phyloP scores from a whole-genome alignment of 176 grass and related monocot genomes.

The Bonia amplexicaulis region DNA sequence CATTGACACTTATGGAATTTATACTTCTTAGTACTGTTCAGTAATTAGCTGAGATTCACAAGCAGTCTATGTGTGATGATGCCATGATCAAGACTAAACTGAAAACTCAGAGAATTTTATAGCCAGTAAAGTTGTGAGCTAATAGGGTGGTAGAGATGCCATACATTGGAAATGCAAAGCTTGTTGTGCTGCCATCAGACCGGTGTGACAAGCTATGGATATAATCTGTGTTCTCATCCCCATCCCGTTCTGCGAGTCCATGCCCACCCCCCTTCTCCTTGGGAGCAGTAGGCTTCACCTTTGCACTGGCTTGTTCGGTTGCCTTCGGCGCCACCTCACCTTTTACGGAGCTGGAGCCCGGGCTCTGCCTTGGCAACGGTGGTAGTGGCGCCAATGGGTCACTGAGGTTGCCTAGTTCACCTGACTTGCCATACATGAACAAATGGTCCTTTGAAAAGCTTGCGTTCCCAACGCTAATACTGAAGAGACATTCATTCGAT shows the following conservation, averaged over 20 bases:
- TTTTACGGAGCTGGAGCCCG: background rate
- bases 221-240: background rate
- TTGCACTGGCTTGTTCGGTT: background rate
- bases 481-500: slow-evolving; percentile 84
- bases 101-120: background rate
- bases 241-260: background rate
- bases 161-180: slow-evolving; percentile 87
- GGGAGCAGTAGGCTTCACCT: slow-evolving; percentile 15
- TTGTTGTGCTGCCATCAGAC: slow-evolving; percentile 51
- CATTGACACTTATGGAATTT: background rate
- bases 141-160: slow-evolving; percentile 19
- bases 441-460: slow-evolving; percentile 54
- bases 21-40: background rate
- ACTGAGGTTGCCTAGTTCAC: slow-evolving; percentile 28
- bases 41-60: background rate
- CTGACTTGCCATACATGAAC: slow-evolving; percentile 36
- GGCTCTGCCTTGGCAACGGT: slow-evolving; percentile 1
- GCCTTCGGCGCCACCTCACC: background rate
- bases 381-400: slow-evolving; percentile 37
- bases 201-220: slow-evolving; percentile 31
- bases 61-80: background rate
- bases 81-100: background rate
- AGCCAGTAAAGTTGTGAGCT: background rate
- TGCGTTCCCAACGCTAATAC: slow-evolving; percentile 57
- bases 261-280: slow-evolving; percentile 2